Percentiles rank a stretch among this genome's conserved stretches.
phyloP scores from a whole-genome alignment of 2,329 filamentous ascomycete species.

The Cladosporium sp. region DNA sequence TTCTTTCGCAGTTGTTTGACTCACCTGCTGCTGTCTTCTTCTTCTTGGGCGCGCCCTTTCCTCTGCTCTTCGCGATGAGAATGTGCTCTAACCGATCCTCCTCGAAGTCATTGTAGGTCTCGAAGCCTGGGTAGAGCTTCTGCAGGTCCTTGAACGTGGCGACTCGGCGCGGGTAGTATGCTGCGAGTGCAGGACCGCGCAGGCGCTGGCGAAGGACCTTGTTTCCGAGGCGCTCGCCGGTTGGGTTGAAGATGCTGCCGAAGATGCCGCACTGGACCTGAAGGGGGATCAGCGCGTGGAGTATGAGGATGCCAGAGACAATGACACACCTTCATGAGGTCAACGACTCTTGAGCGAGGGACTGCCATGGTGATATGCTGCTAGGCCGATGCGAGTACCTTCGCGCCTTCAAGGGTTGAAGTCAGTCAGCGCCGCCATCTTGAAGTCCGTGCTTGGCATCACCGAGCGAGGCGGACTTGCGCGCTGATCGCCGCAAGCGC shows the following conservation, averaged over 20 bases:
- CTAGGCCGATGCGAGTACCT: background rate
- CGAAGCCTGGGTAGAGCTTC: conserved; percentile 60
- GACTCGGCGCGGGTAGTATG: conserved; percentile 80
- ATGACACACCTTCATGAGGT: conserved; percentile 67
- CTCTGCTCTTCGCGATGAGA: conserved; percentile 58
- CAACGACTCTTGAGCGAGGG: conserved; percentile 49
- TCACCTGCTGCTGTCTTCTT: conserved; percentile 57
- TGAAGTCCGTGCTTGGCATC: background rate
- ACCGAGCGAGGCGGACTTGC: too few relatives aligned
- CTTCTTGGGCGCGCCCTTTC: conserved; percentile 87
- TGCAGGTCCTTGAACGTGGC: conserved; percentile 68
- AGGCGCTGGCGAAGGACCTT: conserved; percentile 86
- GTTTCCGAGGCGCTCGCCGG: conserved; percentile 75
- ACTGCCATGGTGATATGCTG: conserved; percentile 41
- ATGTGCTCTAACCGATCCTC: conserved; percentile 73
- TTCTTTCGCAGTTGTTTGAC: conserved; percentile 14
- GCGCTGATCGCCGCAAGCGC: too few relatives aligned
- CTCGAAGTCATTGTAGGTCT: conserved; percentile 68
- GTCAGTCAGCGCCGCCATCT: background rate
- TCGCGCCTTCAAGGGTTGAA: background rate
- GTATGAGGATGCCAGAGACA: background rate
- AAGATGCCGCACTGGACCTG: conserved; percentile 91
- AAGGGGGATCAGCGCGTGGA: background rate
- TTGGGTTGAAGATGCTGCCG: conserved; percentile 83
- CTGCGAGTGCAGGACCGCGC: conserved; percentile 70